Evolutionary conservation across 306 rosid species (phyloP).

Genomic region (Luffa aegyptiaca): DNA sequence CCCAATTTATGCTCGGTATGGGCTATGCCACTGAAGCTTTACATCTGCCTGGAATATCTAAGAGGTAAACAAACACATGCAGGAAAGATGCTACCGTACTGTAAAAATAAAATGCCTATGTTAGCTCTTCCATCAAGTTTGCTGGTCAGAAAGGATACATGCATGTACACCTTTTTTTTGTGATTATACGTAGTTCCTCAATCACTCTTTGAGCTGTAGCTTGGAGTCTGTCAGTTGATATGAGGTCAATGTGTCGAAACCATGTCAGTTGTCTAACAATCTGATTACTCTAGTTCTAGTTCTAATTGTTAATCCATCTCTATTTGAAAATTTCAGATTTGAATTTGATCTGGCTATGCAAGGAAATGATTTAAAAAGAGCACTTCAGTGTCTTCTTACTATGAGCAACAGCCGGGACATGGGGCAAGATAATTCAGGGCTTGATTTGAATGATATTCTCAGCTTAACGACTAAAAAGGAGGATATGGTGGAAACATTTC

Average conservation of each 20-base stretch:
- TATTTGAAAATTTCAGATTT: slow-evolving; percentile 28
- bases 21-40: slow-evolving; percentile 98
- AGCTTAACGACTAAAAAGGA: slow-evolving; percentile 73
- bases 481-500: slow-evolving; percentile 69
- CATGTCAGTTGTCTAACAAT: neutral
- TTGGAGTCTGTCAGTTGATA: neutral
- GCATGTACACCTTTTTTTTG: neutral
- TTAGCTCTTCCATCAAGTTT: neutral
- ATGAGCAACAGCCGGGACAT: slow-evolving; percentile 97
- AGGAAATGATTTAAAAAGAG: slow-evolving; percentile 93
- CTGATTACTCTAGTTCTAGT: neutral
- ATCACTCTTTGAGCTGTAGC: neutral
- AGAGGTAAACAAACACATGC: slow-evolving; percentile 41
- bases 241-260: neutral
- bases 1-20: slow-evolving; percentile 97
- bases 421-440: slow-evolving; percentile 72
- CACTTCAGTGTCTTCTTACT: slow-evolving; percentile 96
- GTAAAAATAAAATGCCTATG: neutral
- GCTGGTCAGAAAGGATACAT: neutral
- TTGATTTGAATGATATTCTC: slow-evolving; percentile 88
- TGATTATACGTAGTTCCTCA: neutral
- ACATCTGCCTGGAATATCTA: slow-evolving; percentile 95
- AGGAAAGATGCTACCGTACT: neutral
- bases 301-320: slow-evolving; percentile 1
- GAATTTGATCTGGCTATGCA: slow-evolving; percentile 98